Percentiles rank a stretch among this genome's conserved stretches.
Evolutionary conservation across 768 basidiomycete genomes (phyloP).

Genomic region (Russula earlei): DNA sequence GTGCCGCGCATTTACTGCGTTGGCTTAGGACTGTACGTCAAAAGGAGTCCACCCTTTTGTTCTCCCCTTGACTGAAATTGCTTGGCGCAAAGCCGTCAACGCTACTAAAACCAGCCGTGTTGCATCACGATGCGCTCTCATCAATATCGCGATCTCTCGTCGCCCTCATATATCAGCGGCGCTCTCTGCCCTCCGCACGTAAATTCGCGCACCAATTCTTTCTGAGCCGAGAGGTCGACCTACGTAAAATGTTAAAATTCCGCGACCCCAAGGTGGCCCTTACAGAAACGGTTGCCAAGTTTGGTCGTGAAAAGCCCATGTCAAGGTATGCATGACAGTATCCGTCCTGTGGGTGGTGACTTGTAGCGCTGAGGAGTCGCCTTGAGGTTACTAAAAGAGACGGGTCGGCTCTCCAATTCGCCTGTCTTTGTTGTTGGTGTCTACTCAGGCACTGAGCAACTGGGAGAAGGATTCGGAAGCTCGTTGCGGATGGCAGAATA

Average conservation of each 20-base stretch:
- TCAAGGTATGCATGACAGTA: conserved; percentile 43
- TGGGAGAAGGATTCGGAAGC: conserved; percentile 92
- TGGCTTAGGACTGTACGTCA: conserved; percentile 69
- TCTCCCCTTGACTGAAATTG: neutral
- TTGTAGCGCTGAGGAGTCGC: neutral
- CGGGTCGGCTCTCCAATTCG: conserved; percentile 82
- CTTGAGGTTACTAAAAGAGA: conserved; percentile 77
- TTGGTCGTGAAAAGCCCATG: conserved; percentile 52
- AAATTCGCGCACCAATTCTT: conserved; percentile 86
- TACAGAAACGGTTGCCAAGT: conserved; percentile 60
- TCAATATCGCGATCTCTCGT: conserved; percentile 81
- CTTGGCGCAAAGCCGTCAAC: conserved; percentile 35
- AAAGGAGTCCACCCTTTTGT: neutral
- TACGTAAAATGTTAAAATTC: conserved; percentile 73
- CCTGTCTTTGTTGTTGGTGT: conserved; percentile 96
- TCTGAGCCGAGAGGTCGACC: conserved; percentile 75
- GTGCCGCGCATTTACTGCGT: conserved; percentile 63
- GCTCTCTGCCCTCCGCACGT: conserved; percentile 78
- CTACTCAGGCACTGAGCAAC: conserved; percentile 70
- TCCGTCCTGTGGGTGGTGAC: neutral
- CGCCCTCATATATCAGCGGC: conserved; percentile 80
- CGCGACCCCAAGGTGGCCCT: conserved; percentile 73
- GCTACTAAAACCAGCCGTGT: conserved; percentile 38
- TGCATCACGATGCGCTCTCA: conserved; percentile 82
- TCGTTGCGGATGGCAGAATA: conserved; percentile 93